These are phyloP conservation scores for Hyphopichia wangnamkhiaoensis DNA, from an alignment of 1,139 yeast genomes.

Conservation along the genomic window DNA sequence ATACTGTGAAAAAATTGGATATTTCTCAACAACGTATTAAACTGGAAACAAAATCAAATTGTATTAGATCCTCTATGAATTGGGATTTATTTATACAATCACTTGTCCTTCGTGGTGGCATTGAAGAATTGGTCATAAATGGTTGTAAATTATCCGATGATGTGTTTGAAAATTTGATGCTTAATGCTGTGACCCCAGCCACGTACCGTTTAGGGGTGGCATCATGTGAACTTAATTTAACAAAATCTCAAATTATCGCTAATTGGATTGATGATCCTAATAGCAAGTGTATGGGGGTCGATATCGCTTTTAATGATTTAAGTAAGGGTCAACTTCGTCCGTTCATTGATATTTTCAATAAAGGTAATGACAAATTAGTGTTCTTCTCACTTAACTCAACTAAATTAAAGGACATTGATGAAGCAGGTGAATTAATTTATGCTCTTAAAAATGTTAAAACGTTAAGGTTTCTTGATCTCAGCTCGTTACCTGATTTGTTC, in stretches of 20 bases:
- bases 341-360: conserved; percentile 46
- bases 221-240: conserved; percentile 58
- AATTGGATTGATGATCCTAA: conserved; percentile 60
- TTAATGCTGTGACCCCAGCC: conserved; percentile 49
- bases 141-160: conserved; percentile 69
- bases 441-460: conserved; percentile 54
- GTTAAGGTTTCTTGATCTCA: conserved; percentile 73
- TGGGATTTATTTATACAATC: conserved; percentile 73
- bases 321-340: conserved; percentile 53
- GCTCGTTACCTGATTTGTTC: conserved; percentile 70
- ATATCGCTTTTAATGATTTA: conserved; percentile 80
- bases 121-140: conserved; percentile 80
- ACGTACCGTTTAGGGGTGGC: conserved; percentile 82
- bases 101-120: conserved; percentile 61
- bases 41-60: conserved; percentile 44
- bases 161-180: conserved; percentile 52
- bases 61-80: conserved; percentile 66
- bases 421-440: conserved; percentile 52
- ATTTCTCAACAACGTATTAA: conserved; percentile 74
- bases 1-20: conserved; percentile 65
- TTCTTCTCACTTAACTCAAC: conserved; percentile 79
- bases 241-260: conserved; percentile 57
- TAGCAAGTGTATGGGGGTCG: conserved; percentile 74
- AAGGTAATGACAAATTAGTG: conserved; percentile 40
- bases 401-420: conserved; percentile 52